A percentile compares a stretch with the other conserved stretches of the same genome.
Conservation (phyloP, 805 yeast species). For the Candida xyloterini region DNA sequence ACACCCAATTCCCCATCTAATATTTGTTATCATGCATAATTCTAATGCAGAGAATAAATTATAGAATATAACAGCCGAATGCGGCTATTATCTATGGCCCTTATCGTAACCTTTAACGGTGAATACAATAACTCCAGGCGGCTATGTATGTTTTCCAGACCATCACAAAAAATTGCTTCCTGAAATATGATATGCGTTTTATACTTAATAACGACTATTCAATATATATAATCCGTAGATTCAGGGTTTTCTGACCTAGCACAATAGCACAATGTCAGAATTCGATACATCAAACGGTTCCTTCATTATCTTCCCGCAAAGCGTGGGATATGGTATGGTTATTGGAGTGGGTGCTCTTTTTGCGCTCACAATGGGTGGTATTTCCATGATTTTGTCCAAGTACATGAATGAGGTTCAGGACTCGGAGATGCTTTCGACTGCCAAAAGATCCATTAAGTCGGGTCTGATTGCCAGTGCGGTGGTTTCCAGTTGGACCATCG, state of each 20-base stretch:
- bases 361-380: conserved; percentile 37
- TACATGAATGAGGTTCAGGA: conserved; percentile 41
- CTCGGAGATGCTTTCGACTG: conserved; percentile 41
- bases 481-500: conserved; percentile 38
- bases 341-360: conserved; percentile 47
- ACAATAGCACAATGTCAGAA: conserved; percentile 8
- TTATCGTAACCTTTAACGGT: no score
- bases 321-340: conserved; percentile 40
- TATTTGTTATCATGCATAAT: no score
- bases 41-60: no score
- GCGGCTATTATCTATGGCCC: no score
- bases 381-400: conserved; percentile 34
- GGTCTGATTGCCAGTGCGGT: conserved; percentile 38
- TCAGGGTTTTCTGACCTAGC: conserved; percentile 24
- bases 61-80: no score
- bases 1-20: no score
- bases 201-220: no score
- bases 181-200: no score
- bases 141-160: no score
- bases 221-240: not conserved
- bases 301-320: conserved; percentile 19
- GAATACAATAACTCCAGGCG: no score
- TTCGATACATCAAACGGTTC: conserved; percentile 11
- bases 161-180: no score
- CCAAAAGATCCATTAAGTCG: conserved; percentile 35